Percentiles rank a stretch among this genome's conserved stretches.
Conservation (phyloP, 495 filamentous ascomycete species). For the Glonium stellatum region DNA sequence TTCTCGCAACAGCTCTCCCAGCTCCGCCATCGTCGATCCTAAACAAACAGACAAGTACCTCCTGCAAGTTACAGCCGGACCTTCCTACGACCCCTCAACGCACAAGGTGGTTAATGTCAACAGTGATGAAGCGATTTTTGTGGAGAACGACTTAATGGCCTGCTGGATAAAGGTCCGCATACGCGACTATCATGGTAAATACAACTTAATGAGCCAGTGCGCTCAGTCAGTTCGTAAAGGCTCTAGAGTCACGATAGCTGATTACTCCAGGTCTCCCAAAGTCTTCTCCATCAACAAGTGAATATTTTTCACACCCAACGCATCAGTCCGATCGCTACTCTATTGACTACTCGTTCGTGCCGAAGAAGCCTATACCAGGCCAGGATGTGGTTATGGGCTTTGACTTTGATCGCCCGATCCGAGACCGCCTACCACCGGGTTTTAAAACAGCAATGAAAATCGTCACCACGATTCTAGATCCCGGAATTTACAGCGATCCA, state of each 20-base stretch:
- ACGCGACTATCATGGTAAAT: conserved; percentile 50
- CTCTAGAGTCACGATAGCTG: conserved; percentile 19
- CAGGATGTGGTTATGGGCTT: conserved; percentile 82
- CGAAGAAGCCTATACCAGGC: conserved; percentile 58
- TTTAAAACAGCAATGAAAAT: conserved; percentile 74
- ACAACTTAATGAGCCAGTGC: not conserved
- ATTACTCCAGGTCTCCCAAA: conserved; percentile 17
- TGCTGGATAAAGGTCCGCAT: conserved; percentile 65
- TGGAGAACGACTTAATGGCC: conserved; percentile 54
- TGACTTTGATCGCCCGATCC: conserved; percentile 82
- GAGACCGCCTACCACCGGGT: conserved; percentile 76
- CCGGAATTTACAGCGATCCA: conserved; percentile 76
- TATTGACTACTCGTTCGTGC: conserved; percentile 68
- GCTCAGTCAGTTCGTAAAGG: not conserved
- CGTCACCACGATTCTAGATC: conserved; percentile 81
- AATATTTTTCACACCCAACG: conserved; percentile 65
- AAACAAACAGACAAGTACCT: conserved; percentile 50
- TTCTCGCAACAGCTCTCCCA: not conserved
- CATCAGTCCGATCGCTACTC: conserved; percentile 75
- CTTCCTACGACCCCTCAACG: conserved; percentile 57
- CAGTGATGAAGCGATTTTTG: conserved; percentile 44
- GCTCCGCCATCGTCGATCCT: conserved; percentile 12
- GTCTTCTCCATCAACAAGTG: conserved; percentile 41
- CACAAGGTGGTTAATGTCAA: conserved; percentile 73
- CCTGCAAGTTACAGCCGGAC: conserved; percentile 67